Conservation (phyloP, 2,329 filamentous ascomycete species). For the Colletotrichum tropicale region DNA sequence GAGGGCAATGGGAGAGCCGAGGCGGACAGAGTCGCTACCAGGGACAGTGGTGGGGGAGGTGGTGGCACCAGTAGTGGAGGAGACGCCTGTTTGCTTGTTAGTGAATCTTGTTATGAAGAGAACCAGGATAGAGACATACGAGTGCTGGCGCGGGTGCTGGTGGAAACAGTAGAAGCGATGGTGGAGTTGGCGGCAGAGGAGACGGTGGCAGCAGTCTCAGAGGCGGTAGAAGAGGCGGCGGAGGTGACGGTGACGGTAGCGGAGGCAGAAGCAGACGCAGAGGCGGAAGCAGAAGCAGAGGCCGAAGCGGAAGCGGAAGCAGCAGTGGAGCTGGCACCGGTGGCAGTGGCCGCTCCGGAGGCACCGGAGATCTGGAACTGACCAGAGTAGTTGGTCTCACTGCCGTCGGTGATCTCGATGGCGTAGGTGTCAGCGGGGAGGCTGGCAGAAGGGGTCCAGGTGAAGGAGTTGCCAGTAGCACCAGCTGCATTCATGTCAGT, state of each 20-base stretch:
- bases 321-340: conserved; percentile 14
- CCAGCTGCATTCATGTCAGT: conserved; percentile 29
- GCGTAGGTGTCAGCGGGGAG: conserved; percentile 47
- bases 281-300: conserved; percentile 19
- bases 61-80: conserved; percentile 34
- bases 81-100: conserved; percentile 18
- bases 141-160: conserved; percentile 20
- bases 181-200: conserved; percentile 6
- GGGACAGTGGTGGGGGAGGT: conserved; percentile 34
- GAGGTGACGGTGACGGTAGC: conserved; percentile 18
- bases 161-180: conserved; percentile 10
- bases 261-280: conserved; percentile 16
- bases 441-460: conserved; percentile 39
- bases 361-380: conserved; percentile 39
- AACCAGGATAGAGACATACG: neutral
- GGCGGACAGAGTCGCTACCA: conserved; percentile 25
- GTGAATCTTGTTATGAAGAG: neutral
- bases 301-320: conserved; percentile 11
- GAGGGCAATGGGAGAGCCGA: conserved; percentile 44
- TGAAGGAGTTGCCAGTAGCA: conserved; percentile 37
- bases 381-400: conserved; percentile 46
- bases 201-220: conserved; percentile 14
- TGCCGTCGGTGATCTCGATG: conserved; percentile 46
- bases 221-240: conserved; percentile 16
- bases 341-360: conserved; percentile 13